Evolutionary conservation across 345 rosid species (phyloP).

Genomic region (Populus ilicifolia): DNA sequence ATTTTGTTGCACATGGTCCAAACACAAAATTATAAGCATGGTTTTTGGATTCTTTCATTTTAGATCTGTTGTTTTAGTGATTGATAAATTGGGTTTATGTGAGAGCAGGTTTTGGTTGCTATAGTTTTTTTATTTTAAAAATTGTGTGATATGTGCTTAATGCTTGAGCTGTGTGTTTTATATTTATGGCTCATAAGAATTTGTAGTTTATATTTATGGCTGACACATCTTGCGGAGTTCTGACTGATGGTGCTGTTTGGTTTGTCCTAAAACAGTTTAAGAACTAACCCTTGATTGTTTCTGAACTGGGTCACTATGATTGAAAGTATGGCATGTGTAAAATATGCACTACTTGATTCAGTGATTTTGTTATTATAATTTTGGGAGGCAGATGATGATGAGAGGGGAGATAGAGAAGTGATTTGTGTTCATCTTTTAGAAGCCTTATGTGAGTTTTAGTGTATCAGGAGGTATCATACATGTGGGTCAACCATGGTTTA

Average conservation of each 20-base stretch:
- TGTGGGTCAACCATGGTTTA: too few relatives aligned
- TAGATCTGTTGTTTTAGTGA: slow-evolving; percentile 7
- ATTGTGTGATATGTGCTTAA: not conserved
- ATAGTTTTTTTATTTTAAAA: not conserved
- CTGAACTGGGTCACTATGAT: not conserved
- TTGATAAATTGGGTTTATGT: not conserved
- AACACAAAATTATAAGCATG: not conserved
- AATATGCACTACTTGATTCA: not conserved
- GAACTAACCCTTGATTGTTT: not conserved
- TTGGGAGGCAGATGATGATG: not conserved
- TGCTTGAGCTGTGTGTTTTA: not conserved
- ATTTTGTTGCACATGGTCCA: not conserved
- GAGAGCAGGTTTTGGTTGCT: not conserved
- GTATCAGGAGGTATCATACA: too few relatives aligned
- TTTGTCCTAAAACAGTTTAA: not conserved
- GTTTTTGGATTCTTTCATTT: not conserved
- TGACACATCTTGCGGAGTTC: not conserved
- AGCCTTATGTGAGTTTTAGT: too few relatives aligned
- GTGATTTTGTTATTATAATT: not conserved
- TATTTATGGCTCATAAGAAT: not conserved
- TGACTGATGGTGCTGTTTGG: not conserved
- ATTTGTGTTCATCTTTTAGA: too few relatives aligned
- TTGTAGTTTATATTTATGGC: not conserved
- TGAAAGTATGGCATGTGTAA: not conserved
- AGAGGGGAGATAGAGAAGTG: not conserved